Conservation (phyloP, 495 filamentous ascomycete species). For the Margaritispora aquatica region DNA sequence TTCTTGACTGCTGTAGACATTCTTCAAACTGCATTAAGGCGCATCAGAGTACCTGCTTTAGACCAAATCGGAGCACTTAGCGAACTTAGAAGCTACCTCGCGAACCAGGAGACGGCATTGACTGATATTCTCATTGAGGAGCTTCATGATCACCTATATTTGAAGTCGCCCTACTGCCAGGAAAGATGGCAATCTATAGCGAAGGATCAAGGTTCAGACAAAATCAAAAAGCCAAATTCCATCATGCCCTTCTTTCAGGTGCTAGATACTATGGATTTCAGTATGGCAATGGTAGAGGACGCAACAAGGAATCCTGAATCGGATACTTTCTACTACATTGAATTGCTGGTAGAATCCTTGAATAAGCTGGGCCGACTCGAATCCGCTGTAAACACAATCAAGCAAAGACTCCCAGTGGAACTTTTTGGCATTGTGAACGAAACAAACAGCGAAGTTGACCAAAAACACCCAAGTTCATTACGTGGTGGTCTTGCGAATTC, state of each 20-base stretch:
- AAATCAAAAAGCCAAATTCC: constrained; percentile 28
- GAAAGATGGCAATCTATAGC: constrained; percentile 81
- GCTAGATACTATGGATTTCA: constrained; percentile 68
- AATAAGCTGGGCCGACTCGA: constrained; percentile 84
- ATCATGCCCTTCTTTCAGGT: constrained; percentile 65
- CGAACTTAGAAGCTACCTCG: constrained; percentile 81
- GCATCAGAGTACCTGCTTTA: constrained; percentile 79
- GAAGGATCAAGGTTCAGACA: constrained; percentile 40
- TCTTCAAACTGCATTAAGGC: constrained; percentile 75
- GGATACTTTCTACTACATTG: constrained; percentile 90
- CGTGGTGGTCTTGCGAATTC: constrained; percentile 44
- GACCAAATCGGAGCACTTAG: constrained; percentile 86
- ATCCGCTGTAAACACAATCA: constrained; percentile 78
- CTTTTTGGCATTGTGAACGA: constrained; percentile 91
- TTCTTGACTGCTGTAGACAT: constrained; percentile 91
- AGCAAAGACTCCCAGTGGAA: constrained; percentile 90
- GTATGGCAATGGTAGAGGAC: constrained; percentile 70
- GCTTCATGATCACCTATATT: constrained; percentile 91
- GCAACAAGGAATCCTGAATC: constrained; percentile 86
- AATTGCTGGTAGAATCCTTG: constrained; percentile 78
- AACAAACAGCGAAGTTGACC: constrained; percentile 87
- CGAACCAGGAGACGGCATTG: constrained; percentile 83
- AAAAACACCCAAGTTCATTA: constrained; percentile 73
- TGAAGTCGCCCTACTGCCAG: constrained; percentile 94
- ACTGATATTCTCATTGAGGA: constrained; percentile 96